Evolutionary conservation across 352 stramenopile genomes (phyloP).

Genomic region (Pythium sp.): DNA sequence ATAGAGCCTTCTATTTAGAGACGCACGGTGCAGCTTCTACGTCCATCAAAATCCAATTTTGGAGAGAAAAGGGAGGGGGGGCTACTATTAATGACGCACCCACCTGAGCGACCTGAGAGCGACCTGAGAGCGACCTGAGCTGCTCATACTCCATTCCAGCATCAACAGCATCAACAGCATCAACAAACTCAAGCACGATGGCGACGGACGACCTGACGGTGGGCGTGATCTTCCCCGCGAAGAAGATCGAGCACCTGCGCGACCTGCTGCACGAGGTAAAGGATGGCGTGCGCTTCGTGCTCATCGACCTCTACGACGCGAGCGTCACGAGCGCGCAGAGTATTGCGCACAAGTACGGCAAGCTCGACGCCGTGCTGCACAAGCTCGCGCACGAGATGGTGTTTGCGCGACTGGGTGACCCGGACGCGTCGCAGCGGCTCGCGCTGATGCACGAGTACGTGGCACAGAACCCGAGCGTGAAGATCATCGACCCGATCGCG

Average conservation of each 20-base stretch:
- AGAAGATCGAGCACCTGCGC: constrained; percentile 79
- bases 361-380: constrained; percentile 67
- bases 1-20: constrained; percentile 5
- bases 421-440: constrained; percentile 37
- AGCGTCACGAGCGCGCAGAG: constrained; percentile 26
- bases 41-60: neutral
- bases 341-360: constrained; percentile 41
- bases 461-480: constrained; percentile 38
- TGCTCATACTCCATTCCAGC: neutral
- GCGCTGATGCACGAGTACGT: constrained; percentile 51
- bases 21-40: neutral
- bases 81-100: neutral
- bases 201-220: constrained; percentile 39
- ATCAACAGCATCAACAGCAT: neutral
- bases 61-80: neutral
- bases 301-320: constrained; percentile 67
- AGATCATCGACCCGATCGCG: constrained; percentile 64
- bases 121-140: neutral
- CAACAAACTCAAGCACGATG: constrained; percentile 14
- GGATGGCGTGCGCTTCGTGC: constrained; percentile 62
- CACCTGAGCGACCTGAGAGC: neutral
- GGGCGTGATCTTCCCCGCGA: constrained; percentile 76
- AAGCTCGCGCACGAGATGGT: constrained; percentile 86
- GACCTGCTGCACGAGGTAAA: constrained; percentile 45
- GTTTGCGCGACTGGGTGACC: constrained; percentile 57